Percentiles rank a stretch among this genome's conserved stretches.
These are phyloP conservation scores for Colletotrichum sp. DNA, from an alignment of 2,329 filamentous ascomycete species.

Conservation along the genomic window DNA sequence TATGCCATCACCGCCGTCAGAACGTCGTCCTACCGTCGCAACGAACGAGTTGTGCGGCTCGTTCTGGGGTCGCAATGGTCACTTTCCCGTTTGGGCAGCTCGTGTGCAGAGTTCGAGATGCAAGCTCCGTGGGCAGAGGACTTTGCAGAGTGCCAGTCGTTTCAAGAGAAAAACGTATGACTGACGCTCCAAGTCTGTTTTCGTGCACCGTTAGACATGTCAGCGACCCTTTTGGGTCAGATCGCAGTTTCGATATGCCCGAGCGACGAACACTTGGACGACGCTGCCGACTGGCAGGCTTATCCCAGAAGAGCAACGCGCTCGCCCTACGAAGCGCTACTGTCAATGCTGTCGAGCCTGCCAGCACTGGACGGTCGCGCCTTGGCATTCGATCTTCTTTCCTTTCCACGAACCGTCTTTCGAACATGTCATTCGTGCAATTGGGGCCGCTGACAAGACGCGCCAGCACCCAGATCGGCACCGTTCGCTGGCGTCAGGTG, in stretches of 20 bases:
- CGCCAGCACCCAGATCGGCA: background rate
- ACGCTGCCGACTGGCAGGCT: background rate
- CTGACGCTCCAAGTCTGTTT: background rate
- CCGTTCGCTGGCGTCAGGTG: background rate
- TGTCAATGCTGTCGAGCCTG: background rate
- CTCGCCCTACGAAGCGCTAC: background rate
- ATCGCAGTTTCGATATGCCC: constrained; percentile 5
- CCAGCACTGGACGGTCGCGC: background rate
- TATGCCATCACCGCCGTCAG: background rate
- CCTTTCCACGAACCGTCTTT: background rate
- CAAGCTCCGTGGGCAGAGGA: background rate
- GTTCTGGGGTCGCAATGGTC: background rate
- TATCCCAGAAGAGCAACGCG: background rate
- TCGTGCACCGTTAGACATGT: background rate
- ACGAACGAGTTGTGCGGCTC: background rate
- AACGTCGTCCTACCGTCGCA: background rate
- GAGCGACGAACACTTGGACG: constrained; percentile 8
- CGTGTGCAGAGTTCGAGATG: background rate
- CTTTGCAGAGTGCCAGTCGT: background rate
- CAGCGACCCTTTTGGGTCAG: background rate
- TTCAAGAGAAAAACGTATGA: background rate
- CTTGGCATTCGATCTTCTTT: constrained; percentile 10
- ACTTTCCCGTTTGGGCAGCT: background rate
- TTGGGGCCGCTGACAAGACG: background rate
- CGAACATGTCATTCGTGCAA: background rate